Evolutionary conservation across 805 yeast species (phyloP).

Genomic region (Metschnikowia lunata): DNA sequence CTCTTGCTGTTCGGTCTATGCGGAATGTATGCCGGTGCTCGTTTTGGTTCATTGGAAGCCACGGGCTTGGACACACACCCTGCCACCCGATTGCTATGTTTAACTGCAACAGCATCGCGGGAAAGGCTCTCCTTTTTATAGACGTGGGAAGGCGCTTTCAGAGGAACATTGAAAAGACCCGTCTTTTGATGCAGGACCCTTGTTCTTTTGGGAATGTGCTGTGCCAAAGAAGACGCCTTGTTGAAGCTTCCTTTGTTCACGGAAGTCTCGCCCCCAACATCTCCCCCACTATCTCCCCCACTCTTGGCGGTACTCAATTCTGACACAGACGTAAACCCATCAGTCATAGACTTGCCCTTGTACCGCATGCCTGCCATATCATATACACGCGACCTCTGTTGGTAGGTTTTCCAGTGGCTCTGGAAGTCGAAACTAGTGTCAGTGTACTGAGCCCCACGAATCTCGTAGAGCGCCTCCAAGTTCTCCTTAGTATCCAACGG

Average conservation of each 20-base stretch:
- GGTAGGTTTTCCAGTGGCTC: not conserved
- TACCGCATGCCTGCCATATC: not conserved
- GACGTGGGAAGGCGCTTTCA: too few species aligned
- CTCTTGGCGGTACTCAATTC: not conserved
- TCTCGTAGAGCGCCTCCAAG: slow-evolving; percentile 19
- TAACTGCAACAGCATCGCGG: not conserved
- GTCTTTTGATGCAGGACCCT: too few species aligned
- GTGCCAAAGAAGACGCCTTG: too few species aligned
- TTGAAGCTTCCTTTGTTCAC: too few species aligned
- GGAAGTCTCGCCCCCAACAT: too few species aligned
- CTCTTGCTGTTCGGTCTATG: slow-evolving; percentile 17
- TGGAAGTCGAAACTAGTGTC: slow-evolving; percentile 5
- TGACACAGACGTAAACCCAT: not conserved
- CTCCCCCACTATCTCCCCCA: too few species aligned
- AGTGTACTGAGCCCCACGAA: slow-evolving; percentile 3
- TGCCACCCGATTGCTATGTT: too few species aligned
- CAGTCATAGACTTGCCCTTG: not conserved
- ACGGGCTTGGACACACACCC: too few species aligned
- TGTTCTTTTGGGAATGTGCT: too few species aligned
- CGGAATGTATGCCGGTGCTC: slow-evolving; percentile 35
- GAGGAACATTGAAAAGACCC: too few species aligned
- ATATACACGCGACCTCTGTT: not conserved
- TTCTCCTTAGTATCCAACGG: slow-evolving; percentile 16
- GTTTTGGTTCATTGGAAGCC: slow-evolving; percentile 4
- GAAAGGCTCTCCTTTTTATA: too few species aligned